These are phyloP conservation scores for Diatrype stigma DNA, from an alignment of 2,329 filamentous ascomycete genomes.

Conservation along the genomic window DNA sequence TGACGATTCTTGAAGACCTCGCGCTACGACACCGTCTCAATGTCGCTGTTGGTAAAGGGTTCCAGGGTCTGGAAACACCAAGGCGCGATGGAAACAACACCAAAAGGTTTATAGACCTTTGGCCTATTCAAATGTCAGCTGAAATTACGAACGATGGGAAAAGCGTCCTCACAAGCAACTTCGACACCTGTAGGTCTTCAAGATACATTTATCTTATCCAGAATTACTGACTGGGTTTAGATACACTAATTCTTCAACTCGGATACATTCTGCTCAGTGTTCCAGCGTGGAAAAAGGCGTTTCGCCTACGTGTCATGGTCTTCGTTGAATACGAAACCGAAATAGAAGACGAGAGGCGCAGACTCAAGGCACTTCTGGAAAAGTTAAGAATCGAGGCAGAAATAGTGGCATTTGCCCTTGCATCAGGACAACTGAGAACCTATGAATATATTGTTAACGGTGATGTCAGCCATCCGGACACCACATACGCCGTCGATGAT, in stretches of 20 bases:
- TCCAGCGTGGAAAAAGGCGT: slow-evolving; percentile 71
- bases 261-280: slow-evolving; percentile 82
- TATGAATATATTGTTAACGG: slow-evolving; percentile 81
- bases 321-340: slow-evolving; percentile 89
- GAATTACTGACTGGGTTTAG: slow-evolving; percentile 31
- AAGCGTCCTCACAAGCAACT: slow-evolving; percentile 77
- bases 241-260: slow-evolving; percentile 77
- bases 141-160: slow-evolving; percentile 66
- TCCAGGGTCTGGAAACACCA: slow-evolving; percentile 71
- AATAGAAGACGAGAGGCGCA: slow-evolving; percentile 69
- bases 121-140: slow-evolving; percentile 92
- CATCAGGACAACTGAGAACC: slow-evolving; percentile 64
- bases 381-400: slow-evolving; percentile 79
- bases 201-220: not conserved
- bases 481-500: slow-evolving; percentile 58
- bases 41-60: slow-evolving; percentile 79
- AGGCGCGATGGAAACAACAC: slow-evolving; percentile 50
- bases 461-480: slow-evolving; percentile 48
- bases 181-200: slow-evolving; percentile 72
- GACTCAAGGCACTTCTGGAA: slow-evolving; percentile 70
- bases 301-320: slow-evolving; percentile 71
- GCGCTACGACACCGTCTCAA: slow-evolving; percentile 75
- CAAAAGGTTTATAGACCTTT: slow-evolving; percentile 81
- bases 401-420: slow-evolving; percentile 77
- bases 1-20: slow-evolving; percentile 79